These are phyloP conservation scores for Aspergillus steynii DNA, from an alignment of 495 filamentous ascomycete genomes.

Conservation along the genomic window DNA sequence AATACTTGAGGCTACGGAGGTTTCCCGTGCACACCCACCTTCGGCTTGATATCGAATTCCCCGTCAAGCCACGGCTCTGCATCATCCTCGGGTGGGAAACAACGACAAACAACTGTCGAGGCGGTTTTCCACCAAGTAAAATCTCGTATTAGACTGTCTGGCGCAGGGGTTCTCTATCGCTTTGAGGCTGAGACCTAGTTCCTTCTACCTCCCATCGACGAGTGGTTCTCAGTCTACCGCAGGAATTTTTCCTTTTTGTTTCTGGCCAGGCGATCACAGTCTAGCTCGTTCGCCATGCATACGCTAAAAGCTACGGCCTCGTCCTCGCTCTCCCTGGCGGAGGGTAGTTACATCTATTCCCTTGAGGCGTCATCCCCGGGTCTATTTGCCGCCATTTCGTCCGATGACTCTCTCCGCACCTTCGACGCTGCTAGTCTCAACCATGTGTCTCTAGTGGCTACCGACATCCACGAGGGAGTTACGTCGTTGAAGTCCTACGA, in stretches of 20 bases:
- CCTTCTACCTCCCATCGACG: background rate
- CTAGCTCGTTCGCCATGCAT: slow-evolving; percentile 30
- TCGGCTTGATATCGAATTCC: background rate
- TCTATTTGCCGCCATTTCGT: slow-evolving; percentile 52
- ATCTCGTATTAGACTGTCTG: background rate
- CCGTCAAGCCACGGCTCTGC: background rate
- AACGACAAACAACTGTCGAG: background rate
- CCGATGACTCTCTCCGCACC: slow-evolving; percentile 56
- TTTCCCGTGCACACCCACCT: slow-evolving; percentile 1
- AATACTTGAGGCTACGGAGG: background rate
- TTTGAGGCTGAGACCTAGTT: slow-evolving; percentile 7
- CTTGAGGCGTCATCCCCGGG: slow-evolving; percentile 35
- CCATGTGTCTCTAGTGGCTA: slow-evolving; percentile 32
- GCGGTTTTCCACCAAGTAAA: background rate
- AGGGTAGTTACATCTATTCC: slow-evolving; percentile 54
- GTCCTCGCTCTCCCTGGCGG: slow-evolving; percentile 46
- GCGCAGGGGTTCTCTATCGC: background rate
- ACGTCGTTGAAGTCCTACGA: slow-evolving; percentile 44
- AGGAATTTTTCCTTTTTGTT: background rate
- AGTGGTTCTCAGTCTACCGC: slow-evolving; percentile 1
- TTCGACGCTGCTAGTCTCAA: slow-evolving; percentile 44
- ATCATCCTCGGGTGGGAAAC: background rate
- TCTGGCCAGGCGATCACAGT: background rate
- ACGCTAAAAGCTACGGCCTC: slow-evolving; percentile 38
- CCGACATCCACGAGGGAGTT: slow-evolving; percentile 41